phyloP scores from a whole-genome alignment of 306 rosid genomes.

The Medicago arabica region DNA sequence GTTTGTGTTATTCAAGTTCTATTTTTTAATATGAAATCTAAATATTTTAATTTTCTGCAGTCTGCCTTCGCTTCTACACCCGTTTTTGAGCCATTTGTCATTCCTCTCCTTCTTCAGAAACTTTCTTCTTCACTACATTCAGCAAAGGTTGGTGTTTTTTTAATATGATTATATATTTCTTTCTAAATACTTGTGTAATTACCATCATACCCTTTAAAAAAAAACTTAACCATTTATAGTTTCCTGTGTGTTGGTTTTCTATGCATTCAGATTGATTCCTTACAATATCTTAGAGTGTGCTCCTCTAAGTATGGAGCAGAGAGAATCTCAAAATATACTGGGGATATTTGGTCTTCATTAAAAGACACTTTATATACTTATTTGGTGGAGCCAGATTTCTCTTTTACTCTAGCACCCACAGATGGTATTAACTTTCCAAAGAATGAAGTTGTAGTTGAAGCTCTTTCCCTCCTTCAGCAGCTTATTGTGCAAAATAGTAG shows the following conservation, averaged over 20 bases:
- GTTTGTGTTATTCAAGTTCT: slow-evolving; percentile 21
- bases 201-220: slow-evolving; percentile 5
- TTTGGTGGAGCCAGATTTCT: slow-evolving; percentile 56
- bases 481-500: slow-evolving; percentile 65
- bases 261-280: slow-evolving; percentile 79
- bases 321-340: slow-evolving; percentile 73
- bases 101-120: slow-evolving; percentile 93
- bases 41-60: slow-evolving; percentile 58
- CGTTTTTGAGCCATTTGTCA: slow-evolving; percentile 78
- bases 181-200: slow-evolving; percentile 22
- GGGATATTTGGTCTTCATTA: slow-evolving; percentile 71
- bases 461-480: slow-evolving; percentile 71
- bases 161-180: slow-evolving; percentile 33
- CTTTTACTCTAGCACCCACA: slow-evolving; percentile 50
- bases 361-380: slow-evolving; percentile 67
- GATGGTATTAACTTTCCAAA: slow-evolving; percentile 67
- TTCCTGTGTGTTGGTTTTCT: slow-evolving; percentile 38
- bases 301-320: slow-evolving; percentile 75
- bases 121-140: slow-evolving; percentile 77
- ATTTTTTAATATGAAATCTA: slow-evolving; percentile 23
- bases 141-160: slow-evolving; percentile 75
- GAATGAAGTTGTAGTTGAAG: slow-evolving; percentile 71
- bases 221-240: not conserved
- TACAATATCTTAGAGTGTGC: slow-evolving; percentile 79
- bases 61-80: slow-evolving; percentile 79